Conservation (phyloP, 2,329 filamentous ascomycete genomes). For the Penicillium aurantiogriseum region DNA sequence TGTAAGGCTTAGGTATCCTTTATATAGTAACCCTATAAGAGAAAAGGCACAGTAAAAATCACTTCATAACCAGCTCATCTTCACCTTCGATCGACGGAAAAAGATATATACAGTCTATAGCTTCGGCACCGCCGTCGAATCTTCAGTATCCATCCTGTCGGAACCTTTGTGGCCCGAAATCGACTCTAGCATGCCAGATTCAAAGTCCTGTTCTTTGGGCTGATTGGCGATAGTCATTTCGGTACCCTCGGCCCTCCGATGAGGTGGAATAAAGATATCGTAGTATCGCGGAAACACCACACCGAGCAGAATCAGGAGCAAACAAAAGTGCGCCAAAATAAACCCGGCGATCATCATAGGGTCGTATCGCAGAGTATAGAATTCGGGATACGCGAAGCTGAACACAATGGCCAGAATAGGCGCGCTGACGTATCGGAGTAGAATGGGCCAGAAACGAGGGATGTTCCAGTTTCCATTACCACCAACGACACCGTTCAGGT, state of each 20-base stretch:
- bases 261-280: slow-evolving; percentile 51
- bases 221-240: not conserved
- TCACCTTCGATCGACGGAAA: not conserved
- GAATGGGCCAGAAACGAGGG: slow-evolving; percentile 51
- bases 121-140: not conserved
- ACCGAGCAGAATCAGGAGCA: slow-evolving; percentile 50
- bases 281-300: slow-evolving; percentile 56
- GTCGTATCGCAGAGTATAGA: slow-evolving; percentile 50
- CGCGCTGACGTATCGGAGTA: slow-evolving; percentile 52
- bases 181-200: not conserved
- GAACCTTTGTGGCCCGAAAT: not conserved
- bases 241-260: slow-evolving; percentile 48
- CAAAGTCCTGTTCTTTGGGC: not conserved
- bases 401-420: slow-evolving; percentile 54
- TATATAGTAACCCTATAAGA: too few relatives aligned
- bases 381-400: slow-evolving; percentile 53
- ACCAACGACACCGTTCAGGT: slow-evolving; percentile 56
- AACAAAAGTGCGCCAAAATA: slow-evolving; percentile 47
- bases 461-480: slow-evolving; percentile 58
- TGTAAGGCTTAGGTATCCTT: too few relatives aligned
- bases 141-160: not conserved
- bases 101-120: not conserved
- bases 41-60: not conserved
- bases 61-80: not conserved
- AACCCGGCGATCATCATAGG: slow-evolving; percentile 54